phyloP scores from a whole-genome alignment of 306 rosid species.

The Fragaria nilgerrensis region DNA sequence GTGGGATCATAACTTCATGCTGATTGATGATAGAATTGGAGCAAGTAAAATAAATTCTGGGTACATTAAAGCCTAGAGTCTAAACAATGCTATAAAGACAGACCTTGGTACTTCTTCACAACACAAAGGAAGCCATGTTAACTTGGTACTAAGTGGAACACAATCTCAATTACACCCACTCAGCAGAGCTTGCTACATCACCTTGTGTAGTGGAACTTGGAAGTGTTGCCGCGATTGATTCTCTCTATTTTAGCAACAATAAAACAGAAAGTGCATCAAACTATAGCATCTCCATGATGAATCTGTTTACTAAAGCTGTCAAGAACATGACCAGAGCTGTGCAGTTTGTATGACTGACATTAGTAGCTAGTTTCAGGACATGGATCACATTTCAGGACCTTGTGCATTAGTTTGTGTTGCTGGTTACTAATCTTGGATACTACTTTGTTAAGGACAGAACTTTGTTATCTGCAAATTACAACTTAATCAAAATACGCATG shows the following conservation, averaged over 20 bases:
- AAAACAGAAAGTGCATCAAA: neutral
- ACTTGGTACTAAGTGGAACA: no score
- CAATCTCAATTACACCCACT: neutral
- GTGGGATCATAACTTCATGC: conserved; percentile 17
- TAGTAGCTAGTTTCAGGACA: no score
- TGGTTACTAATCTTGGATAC: no score
- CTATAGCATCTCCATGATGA: neutral
- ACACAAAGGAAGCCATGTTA: no score
- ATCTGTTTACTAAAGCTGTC: neutral
- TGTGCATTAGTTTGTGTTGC: no score
- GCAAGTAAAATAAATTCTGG: conserved; percentile 4
- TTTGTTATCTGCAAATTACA: no score
- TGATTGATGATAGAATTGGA: conserved; percentile 11
- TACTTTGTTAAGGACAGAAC: no score
- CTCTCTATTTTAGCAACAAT: neutral
- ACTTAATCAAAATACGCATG: no score
- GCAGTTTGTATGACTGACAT: neutral
- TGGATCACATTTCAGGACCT: no score
- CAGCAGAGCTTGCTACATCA: neutral
- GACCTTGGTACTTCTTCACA: no score
- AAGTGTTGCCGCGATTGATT: neutral
- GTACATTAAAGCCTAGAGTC: neutral
- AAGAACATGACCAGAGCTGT: neutral
- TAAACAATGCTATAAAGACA: no score
- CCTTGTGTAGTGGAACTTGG: neutral